Conservation (phyloP, 352 stramenopile species). For the Globisporangium recalcitrans region DNA sequence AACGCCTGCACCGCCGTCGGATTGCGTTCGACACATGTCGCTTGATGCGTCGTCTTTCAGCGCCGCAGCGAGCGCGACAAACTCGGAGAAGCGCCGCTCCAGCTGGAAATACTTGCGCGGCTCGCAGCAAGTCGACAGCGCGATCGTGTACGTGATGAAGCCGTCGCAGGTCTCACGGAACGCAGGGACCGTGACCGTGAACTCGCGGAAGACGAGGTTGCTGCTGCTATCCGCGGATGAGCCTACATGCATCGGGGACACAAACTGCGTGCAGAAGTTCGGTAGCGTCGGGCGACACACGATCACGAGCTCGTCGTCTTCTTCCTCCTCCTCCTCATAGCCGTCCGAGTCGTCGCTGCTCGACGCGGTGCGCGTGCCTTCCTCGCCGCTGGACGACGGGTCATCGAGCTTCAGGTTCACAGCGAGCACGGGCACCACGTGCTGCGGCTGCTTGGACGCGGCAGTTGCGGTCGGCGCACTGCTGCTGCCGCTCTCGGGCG, state of each 20-base stretch:
- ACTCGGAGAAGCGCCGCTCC: constrained; percentile 76
- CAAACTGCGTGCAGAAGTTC: constrained; percentile 67
- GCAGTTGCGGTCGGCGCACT: constrained; percentile 2
- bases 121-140: constrained; percentile 33
- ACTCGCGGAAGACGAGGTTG: constrained; percentile 26
- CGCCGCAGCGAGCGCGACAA: constrained; percentile 47
- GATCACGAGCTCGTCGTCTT: constrained; percentile 65
- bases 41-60: constrained; percentile 22
- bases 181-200: constrained; percentile 45
- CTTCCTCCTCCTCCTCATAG: constrained; percentile 12
- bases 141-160: constrained; percentile 59
- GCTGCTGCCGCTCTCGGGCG: constrained; percentile 18
- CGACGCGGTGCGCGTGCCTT: background rate
- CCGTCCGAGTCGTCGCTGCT: constrained; percentile 8
- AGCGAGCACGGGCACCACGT: constrained; percentile 11
- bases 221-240: background rate
- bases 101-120: constrained; percentile 42
- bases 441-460: background rate
- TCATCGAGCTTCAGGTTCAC: constrained; percentile 12
- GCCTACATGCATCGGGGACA: constrained; percentile 13
- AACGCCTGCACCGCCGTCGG: background rate
- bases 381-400: constrained; percentile 5
- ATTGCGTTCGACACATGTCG: constrained; percentile 2
- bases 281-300: constrained; percentile 46
- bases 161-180: constrained; percentile 66